phyloP scores from a whole-genome alignment of 768 basidiomycete species.

The Ephemerocybe angulata region DNA sequence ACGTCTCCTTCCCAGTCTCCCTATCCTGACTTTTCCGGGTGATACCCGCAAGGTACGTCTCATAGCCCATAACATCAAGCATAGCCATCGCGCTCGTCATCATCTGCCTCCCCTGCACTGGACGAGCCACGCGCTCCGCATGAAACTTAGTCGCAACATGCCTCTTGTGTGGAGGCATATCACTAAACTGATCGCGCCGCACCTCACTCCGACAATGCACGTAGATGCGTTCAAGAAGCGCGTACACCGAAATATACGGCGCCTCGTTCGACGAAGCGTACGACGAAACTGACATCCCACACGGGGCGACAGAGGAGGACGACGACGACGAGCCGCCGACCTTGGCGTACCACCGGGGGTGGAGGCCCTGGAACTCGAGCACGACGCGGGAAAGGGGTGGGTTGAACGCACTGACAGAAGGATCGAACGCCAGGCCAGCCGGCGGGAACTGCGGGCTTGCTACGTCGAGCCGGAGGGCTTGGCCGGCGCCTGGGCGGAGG shows the following conservation, averaged over 20 bases:
- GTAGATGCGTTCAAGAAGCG: background rate
- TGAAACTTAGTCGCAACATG: background rate
- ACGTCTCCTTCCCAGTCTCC: too few relatives aligned
- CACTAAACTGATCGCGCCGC: constrained; percentile 3
- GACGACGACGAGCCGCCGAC: background rate
- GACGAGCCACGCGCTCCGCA: background rate
- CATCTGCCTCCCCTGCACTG: background rate
- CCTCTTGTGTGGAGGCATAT: background rate
- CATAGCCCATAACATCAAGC: background rate
- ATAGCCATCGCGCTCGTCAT: background rate
- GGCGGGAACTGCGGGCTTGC: background rate
- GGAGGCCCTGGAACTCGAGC: constrained; percentile 3
- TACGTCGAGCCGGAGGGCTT: background rate
- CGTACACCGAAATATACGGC: background rate
- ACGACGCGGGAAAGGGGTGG: background rate
- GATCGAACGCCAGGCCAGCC: background rate
- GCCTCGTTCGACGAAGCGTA: background rate
- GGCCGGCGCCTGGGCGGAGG: background rate
- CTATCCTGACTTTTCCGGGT: too few relatives aligned
- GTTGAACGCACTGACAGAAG: background rate
- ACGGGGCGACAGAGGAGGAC: background rate
- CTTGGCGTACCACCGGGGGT: background rate
- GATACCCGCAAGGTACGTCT: constrained; percentile 2
- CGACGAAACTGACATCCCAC: background rate
- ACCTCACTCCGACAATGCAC: background rate